Conservation (phyloP, 192 early-diverging fungal species). For the Haplosporangium gracile region DNA sequence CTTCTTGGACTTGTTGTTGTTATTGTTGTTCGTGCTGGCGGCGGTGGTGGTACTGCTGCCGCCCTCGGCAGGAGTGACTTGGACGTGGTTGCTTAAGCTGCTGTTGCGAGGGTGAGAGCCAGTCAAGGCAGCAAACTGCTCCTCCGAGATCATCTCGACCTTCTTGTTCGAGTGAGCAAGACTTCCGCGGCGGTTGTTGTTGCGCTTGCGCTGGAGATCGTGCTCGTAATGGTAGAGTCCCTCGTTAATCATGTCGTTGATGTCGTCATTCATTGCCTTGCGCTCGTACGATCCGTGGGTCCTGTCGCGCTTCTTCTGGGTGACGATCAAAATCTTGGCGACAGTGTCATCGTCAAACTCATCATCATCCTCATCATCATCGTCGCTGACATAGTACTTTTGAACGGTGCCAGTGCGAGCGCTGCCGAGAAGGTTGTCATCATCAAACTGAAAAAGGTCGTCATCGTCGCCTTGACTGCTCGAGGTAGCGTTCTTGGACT, state of each 20-base stretch:
- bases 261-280: slow-evolving; percentile 81
- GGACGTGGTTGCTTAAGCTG: slow-evolving; percentile 44
- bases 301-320: slow-evolving; percentile 81
- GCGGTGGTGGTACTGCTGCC: slow-evolving; percentile 19
- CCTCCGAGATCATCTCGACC: slow-evolving; percentile 70
- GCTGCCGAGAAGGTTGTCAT: slow-evolving; percentile 75
- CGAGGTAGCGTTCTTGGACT: background rate
- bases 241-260: slow-evolving; percentile 95
- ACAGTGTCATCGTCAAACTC: slow-evolving; percentile 94
- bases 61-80: background rate
- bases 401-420: slow-evolving; percentile 60
- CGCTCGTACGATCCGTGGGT: slow-evolving; percentile 84
- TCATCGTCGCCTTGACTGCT: slow-evolving; percentile 69
- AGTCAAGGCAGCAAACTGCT: slow-evolving; percentile 70
- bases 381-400: slow-evolving; percentile 69
- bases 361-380: slow-evolving; percentile 82
- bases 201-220: slow-evolving; percentile 70
- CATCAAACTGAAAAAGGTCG: slow-evolving; percentile 84
- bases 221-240: slow-evolving; percentile 93
- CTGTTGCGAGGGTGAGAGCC: slow-evolving; percentile 39
- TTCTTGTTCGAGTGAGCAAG: slow-evolving; percentile 61
- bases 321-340: slow-evolving; percentile 92
- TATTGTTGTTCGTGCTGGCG: slow-evolving; percentile 15
- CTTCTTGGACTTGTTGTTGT: slow-evolving; percentile 32
- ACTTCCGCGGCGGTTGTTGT: slow-evolving; percentile 51